Base-by-base conservation (phyloP, 2,329 filamentous ascomycete genomes). In the Aspergillus sp. region DNA sequence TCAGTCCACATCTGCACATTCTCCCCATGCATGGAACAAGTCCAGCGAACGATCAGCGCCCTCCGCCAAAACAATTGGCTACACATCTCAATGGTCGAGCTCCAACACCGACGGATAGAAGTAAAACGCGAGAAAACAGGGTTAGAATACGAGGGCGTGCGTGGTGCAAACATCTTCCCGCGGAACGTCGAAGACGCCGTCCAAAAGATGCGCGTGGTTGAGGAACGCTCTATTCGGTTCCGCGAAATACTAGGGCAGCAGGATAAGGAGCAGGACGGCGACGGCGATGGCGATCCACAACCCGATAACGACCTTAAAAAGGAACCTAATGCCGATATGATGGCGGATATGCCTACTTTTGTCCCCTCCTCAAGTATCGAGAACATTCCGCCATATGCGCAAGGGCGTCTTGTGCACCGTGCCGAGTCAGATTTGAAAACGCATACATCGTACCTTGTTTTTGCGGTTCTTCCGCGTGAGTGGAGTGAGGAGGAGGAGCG, bases 21-120 rank as follows among this genome's bases (percentile, higher is more conserved):
- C 77, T 96, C 90, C 1, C 95, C 95, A 0, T 99, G 95, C 75
- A 96, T 99, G 64, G 95, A 99, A 76, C 95, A 99, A 78, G 93
- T 96, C 20, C 91, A 89, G 53, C 86, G 87, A 56, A 98, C 95
- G 0, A 87, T 96, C 54, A 88, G 90, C 11, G 85, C 86, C 12
- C 83, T 99, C 74, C 88, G 93, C 54, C 84, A 86, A 39, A 79
- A 92, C 6, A 91, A 91, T 53, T 99, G 95, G 95, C 83, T 92
- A 9, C 89, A 93, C 57, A 96, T 98, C 63, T 87, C 90, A 65
- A 97, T 96, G 90, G 90, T 96, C 1, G 95, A 97, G 75, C 85
- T 99, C 11, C 81, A 86, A 11, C 88, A 96, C 67, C 87, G 86
- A 65, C 86, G 89, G 3, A 83, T 97, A 52, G 90, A 96, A 66